Percentiles rank a stretch among this genome's conserved stretches.
These are phyloP conservation scores for Sporisorium iseilematis-ciliati DNA, from an alignment of 1,284 basidiomycete genomes.

Conservation along the genomic window DNA sequence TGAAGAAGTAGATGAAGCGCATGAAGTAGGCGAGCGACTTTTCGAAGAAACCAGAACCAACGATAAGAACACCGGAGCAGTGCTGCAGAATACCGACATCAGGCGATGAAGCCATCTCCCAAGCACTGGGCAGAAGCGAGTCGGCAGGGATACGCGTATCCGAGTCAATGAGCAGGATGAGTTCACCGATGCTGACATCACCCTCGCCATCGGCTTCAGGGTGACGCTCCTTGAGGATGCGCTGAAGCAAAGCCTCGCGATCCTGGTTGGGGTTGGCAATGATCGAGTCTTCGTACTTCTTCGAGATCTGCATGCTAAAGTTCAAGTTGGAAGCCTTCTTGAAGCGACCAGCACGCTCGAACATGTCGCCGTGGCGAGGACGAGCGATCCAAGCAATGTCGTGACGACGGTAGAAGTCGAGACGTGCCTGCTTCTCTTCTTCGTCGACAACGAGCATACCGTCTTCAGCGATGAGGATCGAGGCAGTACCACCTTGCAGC, in stretches of 20 bases:
- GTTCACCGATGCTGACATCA: slow-evolving; percentile 57
- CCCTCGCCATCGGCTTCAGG: slow-evolving; percentile 66
- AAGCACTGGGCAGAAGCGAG: slow-evolving; percentile 84
- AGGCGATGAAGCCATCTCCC: slow-evolving; percentile 80
- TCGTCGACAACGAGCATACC: slow-evolving; percentile 77
- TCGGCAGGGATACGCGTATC: slow-evolving; percentile 87
- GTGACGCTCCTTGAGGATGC: slow-evolving; percentile 58
- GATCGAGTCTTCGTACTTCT: slow-evolving; percentile 81
- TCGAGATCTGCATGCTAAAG: slow-evolving; percentile 79
- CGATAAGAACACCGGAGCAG: slow-evolving; percentile 84
- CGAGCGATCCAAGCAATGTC: slow-evolving; percentile 86
- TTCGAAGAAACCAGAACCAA: slow-evolving; percentile 86
- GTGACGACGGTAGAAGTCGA: slow-evolving; percentile 80
- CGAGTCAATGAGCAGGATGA: slow-evolving; percentile 74
- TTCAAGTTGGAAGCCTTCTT: slow-evolving; percentile 93
- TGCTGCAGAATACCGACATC: slow-evolving; percentile 86
- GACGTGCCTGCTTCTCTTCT: slow-evolving; percentile 77
- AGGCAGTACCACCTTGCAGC: slow-evolving; percentile 81
- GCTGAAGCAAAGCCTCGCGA: slow-evolving; percentile 22
- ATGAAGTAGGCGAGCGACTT: slow-evolving; percentile 84
- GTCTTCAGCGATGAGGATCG: slow-evolving; percentile 83
- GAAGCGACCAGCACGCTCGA: slow-evolving; percentile 83
- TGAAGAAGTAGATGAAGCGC: slow-evolving; percentile 54
- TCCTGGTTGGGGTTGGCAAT: slow-evolving; percentile 24
- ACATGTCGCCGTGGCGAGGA: slow-evolving; percentile 79